phyloP scores from a whole-genome alignment of 2,329 filamentous ascomycete genomes.

The Aspergillus floridensis region DNA sequence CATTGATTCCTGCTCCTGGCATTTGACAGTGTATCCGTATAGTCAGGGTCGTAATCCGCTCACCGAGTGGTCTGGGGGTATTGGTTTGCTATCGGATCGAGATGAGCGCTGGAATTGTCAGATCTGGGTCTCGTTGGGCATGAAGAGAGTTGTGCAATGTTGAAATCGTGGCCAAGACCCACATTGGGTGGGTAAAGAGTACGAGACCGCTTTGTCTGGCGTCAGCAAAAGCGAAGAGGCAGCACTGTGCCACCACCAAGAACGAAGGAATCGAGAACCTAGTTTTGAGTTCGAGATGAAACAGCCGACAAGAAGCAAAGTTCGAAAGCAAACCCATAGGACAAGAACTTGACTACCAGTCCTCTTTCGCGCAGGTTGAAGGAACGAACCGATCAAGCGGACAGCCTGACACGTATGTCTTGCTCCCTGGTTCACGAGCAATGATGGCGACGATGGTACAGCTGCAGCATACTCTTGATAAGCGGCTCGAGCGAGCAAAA shows the following conservation, averaged over 20 bases:
- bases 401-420: not conserved
- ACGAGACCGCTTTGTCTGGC: not conserved
- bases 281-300: not conserved
- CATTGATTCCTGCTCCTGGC: not conserved
- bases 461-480: not conserved
- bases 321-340: not conserved
- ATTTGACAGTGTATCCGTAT: not conserved
- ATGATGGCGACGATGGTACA: not conserved
- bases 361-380: not conserved
- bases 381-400: not conserved
- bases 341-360: not conserved
- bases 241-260: not conserved
- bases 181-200: not conserved
- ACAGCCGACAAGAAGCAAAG: not conserved
- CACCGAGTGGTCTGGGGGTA: not conserved
- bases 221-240: not conserved
- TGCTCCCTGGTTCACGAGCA: not conserved
- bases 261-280: not conserved
- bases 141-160: too few relatives aligned
- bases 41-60: not conserved
- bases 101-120: too few relatives aligned
- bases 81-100: not conserved
- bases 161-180: too few relatives aligned
- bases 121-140: too few relatives aligned
- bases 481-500: not conserved